Evolutionary conservation across 176 grass and related monocot species (phyloP).

Genomic region (Luzula sylvatica): DNA sequence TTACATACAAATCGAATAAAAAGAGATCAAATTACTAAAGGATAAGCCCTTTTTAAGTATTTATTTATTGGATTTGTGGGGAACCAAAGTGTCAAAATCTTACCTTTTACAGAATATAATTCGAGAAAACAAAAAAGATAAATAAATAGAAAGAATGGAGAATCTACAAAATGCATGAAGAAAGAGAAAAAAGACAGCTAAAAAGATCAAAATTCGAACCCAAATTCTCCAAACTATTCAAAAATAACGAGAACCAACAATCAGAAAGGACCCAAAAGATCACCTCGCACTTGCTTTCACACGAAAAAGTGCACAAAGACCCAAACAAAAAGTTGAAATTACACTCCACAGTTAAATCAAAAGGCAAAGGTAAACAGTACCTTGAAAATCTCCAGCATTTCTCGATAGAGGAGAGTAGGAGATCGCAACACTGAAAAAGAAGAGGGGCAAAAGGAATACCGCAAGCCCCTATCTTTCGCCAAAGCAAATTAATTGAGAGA

Average conservation of each 20-base stretch:
- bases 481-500: background rate
- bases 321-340: constrained; percentile 7
- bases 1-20: background rate
- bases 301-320: constrained; percentile 1
- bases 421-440: constrained; percentile 2
- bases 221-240: background rate
- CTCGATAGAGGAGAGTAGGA: constrained; percentile 1
- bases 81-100: constrained; percentile 20
- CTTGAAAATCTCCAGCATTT: constrained; percentile 21
- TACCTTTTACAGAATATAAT: constrained; percentile 8
- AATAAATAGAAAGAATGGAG: too few relatives aligned
- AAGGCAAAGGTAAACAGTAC: background rate
- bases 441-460: constrained; percentile 15
- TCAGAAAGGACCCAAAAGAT: too few relatives aligned
- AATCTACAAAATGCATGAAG: constrained; percentile 8
- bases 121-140: constrained; percentile 5
- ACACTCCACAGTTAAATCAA: background rate
- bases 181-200: constrained; percentile 3
- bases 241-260: too few relatives aligned
- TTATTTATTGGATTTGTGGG: background rate
- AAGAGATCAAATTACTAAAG: background rate
- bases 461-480: constrained; percentile 5
- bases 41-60: background rate
- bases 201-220: background rate
- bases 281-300: background rate